Base-by-base conservation (phyloP, 164 flowering plant genomes). In the Macadamia integrifolia region DNA sequence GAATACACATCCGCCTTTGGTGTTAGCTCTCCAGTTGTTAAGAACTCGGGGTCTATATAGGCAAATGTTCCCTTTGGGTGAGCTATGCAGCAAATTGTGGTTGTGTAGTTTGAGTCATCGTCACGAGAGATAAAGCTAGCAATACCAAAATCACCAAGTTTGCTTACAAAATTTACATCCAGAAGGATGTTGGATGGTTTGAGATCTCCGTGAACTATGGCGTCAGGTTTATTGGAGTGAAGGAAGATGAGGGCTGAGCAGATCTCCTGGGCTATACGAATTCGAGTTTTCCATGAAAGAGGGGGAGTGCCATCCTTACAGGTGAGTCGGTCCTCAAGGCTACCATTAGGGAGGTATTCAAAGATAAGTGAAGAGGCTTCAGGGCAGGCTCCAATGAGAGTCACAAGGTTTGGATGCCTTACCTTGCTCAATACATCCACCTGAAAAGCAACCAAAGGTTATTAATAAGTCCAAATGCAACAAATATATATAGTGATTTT, bases 31-130 rank as follows among this genome's bases (percentile, higher is more conserved):
- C 97, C 98, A 0, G 91, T 80, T 8, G 77, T 1, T n/a, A 82
- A 75, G 67, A 89, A 84, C 69, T 88, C 92, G 6, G 97, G 98
- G 71, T 93, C 97, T 81, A 89, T 84, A 67, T 93, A 89, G 0
- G 62, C 71, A 61, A 81, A 70, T 10, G 96, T 89, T 56, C 94
- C 98, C 71, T 85, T 91, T 14, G 92, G 90, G 56, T 76, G 82
- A 18, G 97, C 8, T 15, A 46, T 43, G 62, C n/a, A n/a, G n/a
- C n/a, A n/a, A n/a, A n/a, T n/a, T 46, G 46, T 10, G 13, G n/a
- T n/a, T 17, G 60, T 29, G 18, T 67, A 55, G 9, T 44, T 35
- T 44, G 62, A 18, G 42, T 43, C 50, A 11, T 72, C 74, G 50
- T 58, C 67, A 13, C 48, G 72, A 13, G 79, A 70, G 29, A 78